phyloP scores from a whole-genome alignment of 495 filamentous ascomycete species.

The Penicillium psychrofluorescens region DNA sequence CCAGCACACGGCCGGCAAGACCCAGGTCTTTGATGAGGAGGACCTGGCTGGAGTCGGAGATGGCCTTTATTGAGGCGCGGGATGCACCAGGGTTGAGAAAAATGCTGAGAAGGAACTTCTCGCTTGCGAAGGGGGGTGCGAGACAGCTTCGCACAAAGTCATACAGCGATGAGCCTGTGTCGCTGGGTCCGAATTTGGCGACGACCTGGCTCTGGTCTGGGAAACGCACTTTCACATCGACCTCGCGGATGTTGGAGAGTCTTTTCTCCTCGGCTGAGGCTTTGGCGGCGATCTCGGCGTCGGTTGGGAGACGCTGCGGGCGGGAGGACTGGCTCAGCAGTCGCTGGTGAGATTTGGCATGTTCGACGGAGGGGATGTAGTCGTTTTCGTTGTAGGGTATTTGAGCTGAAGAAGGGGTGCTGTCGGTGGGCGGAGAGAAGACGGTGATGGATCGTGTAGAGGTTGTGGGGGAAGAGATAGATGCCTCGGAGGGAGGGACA shows the following conservation, averaged over 20 bases:
- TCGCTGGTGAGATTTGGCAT: conserved; percentile 75
- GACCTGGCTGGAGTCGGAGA: conserved; percentile 41
- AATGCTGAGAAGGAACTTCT: conserved; percentile 46
- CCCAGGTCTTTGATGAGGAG: conserved; percentile 67
- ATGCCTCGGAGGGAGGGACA: conserved; percentile 5
- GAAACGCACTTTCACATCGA: conserved; percentile 77
- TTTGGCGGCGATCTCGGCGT: conserved; percentile 44
- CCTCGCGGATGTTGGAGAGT: conserved; percentile 55
- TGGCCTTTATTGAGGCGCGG: conserved; percentile 15
- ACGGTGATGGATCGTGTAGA: conserved; percentile 53
- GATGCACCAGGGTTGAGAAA: conserved; percentile 12
- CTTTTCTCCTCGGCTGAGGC: conserved; percentile 47
- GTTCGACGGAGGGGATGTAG: conserved; percentile 76
- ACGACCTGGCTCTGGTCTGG: conserved; percentile 73
- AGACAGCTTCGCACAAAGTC: conserved; percentile 50
- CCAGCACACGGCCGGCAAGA: conserved; percentile 58
- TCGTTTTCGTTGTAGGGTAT: conserved; percentile 59
- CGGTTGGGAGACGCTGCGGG: conserved; percentile 54
- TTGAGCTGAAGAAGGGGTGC: conserved; percentile 68
- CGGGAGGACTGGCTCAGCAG: conserved; percentile 55
- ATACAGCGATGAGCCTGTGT: conserved; percentile 62
- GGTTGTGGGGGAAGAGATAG: conserved; percentile 12
- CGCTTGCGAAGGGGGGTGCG: conserved; percentile 21
- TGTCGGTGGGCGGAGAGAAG: conserved; percentile 63
- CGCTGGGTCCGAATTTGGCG: conserved; percentile 51